Conservation (phyloP, 2,329 filamentous ascomycete species). For the Pseudocercospora fuligena region DNA sequence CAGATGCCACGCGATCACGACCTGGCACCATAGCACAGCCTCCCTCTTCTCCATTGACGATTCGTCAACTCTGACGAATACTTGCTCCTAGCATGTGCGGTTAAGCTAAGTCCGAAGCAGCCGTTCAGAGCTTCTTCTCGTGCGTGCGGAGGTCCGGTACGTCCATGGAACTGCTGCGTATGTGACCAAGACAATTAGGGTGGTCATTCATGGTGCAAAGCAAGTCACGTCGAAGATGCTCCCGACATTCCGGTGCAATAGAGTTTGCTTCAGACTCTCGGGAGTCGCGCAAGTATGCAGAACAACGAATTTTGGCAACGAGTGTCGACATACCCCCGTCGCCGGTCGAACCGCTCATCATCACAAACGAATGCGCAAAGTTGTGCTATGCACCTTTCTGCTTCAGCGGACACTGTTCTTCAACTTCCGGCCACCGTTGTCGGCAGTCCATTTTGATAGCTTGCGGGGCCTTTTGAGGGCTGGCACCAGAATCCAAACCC, state of each 20-base stretch:
- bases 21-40: constrained; percentile 4
- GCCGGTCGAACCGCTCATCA: constrained; percentile 3
- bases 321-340: neutral
- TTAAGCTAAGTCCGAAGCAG: constrained; percentile 7
- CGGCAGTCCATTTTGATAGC: neutral
- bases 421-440: neutral
- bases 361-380: neutral
- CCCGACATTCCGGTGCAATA: constrained; percentile 4
- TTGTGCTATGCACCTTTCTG: constrained; percentile 6
- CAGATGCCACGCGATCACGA: constrained; percentile 1
- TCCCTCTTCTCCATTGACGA: neutral
- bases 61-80: constrained; percentile 7
- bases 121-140: constrained; percentile 2
- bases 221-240: constrained; percentile 1
- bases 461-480: neutral
- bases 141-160: constrained; percentile 2
- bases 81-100: constrained; percentile 1
- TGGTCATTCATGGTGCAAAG: constrained; percentile 1
- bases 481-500: neutral
- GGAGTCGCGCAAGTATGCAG: neutral
- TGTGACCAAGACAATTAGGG: neutral
- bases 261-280: constrained; percentile 6
- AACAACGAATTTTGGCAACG: neutral
- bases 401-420: neutral
- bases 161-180: neutral